Base-by-base conservation (phyloP, 1,284 basidiomycete species). In the Phenoliferia sp. region DNA sequence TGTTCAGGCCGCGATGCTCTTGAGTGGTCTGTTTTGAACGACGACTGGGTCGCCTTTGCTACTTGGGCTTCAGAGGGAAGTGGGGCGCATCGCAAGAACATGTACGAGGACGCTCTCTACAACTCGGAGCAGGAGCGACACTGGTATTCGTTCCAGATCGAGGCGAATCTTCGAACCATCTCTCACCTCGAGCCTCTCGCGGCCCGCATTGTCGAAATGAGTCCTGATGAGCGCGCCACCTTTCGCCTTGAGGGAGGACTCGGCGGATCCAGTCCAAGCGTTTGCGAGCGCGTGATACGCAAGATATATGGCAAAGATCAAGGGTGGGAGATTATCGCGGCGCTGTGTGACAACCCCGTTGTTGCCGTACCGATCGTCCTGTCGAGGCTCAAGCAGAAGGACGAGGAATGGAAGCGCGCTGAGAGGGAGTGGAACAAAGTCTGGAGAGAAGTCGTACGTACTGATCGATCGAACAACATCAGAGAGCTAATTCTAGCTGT, bases 341-440 rank as follows among this genome's bases (percentile, higher is more conserved):
- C 94, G 1, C 82, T 99, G 67, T 93, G 97, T 80, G 94, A 99
- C 67, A 90, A 88, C 74, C 96, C 96, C 0, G 87, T 85, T 59
- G 88, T 94, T 57, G 88, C 95, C 1, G 88, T 99, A 10, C 94
- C 95, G 3, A 92, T 99, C 69, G 92, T 99, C 6, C 85, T 99
- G 15, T 83, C 87, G 56, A 87, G 96, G 28, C 83, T 99, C 66
- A 95, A 93, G 82, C 88, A 89, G 77, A 97, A 96, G 80, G 92
- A 97, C 78, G 94, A 98, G 73, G 96, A 99, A 78, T 99, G 96
- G 96, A 89, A 92, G 79, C 85, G 91, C 56, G 88, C 90, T 33
- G 92, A 96, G 80, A 85, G 95, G 61, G 95, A 98, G 79, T 99
- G 94, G 93, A 93, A 90, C 81, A 87, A 91, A 73, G 94, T 94